These are phyloP conservation scores for Actinomucor elegans DNA, from an alignment of 371 early-diverging fungal genomes.

Conservation along the genomic window DNA sequence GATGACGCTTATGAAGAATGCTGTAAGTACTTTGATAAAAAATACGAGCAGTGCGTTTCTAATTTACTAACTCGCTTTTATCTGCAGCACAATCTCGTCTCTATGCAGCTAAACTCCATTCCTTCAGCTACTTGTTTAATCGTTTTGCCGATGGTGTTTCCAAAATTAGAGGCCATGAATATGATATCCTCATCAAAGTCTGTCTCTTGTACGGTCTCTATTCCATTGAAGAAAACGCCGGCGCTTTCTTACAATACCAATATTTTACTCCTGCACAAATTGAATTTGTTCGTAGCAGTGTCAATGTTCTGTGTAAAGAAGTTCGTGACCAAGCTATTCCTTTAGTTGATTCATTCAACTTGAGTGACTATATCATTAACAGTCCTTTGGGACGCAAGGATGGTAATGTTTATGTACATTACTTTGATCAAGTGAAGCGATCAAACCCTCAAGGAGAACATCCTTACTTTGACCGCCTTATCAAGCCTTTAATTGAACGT, in stretches of 20 bases:
- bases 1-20: constrained; percentile 90
- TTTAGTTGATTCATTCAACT: constrained; percentile 86
- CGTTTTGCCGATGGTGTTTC: constrained; percentile 80
- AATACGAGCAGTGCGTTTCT: background rate
- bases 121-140: constrained; percentile 82
- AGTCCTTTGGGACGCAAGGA: constrained; percentile 88
- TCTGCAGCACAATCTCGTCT: constrained; percentile 65
- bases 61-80: background rate
- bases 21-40: constrained; percentile 38
- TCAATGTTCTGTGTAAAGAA: constrained; percentile 68
- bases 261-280: constrained; percentile 81
- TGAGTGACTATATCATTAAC: constrained; percentile 86
- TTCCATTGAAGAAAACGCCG: constrained; percentile 81
- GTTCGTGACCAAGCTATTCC: constrained; percentile 83
- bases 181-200: constrained; percentile 62
- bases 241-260: constrained; percentile 84
- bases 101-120: constrained; percentile 86
- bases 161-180: constrained; percentile 47
- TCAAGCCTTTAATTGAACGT: constrained; percentile 81
- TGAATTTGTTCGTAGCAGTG: constrained; percentile 61
- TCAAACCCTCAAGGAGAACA: constrained; percentile 76
- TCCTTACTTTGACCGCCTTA: constrained; percentile 79
- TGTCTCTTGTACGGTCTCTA: constrained; percentile 83
- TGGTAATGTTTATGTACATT: constrained; percentile 86
- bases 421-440: constrained; percentile 81